Base-by-base conservation (phyloP, 495 filamentous ascomycete genomes). In the Talaromyces ruber region DNA sequence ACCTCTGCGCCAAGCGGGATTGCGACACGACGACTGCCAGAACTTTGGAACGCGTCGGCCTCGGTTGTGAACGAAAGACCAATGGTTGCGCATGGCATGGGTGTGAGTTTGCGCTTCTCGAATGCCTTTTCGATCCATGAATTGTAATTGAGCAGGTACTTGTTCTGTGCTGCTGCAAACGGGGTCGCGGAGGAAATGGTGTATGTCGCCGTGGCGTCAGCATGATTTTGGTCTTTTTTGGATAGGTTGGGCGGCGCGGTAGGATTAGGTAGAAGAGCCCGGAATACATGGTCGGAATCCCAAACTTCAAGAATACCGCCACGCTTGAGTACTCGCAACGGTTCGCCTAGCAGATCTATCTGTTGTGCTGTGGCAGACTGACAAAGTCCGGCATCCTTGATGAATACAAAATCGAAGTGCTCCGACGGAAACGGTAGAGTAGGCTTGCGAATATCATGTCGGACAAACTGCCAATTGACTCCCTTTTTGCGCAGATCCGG, bases 351-450 rank as follows among this genome's bases (percentile, higher is more conserved):
- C 14, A 92, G 76, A 7, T 70, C 66, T 34, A 85, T 83, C 43
- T 88, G 84, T 66, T 86, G 81, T 12, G 82, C 80, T 22, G 80
- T 82, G 18, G 84, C 84, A 34, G 83, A 71, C 12, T 81, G 82
- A 60, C 84, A 86, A 71, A 95, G 81, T 45, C 84, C 85, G 65
- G 93, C 78, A 71, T 97, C 93, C 71, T 97, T 96, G 60, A 92
- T 83, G 76, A 97, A 91, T 60, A 98, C 84, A 22, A 96, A 81
- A 68, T 96, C 92, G 71, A 97, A 98, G 70, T 91, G 88, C 24
- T 81, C 85, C 63, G 93, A 89, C 5, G 85, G 80, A 62, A 97
- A 93, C 2, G 93, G 93, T 51, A 93, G 77, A 3, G 90, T 89
- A 0, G 82, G 68, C 63, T 82, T 82, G 59, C 91, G 88, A 60